Conservation (phyloP, 768 basidiomycete species). For the Lactarius hengduanensis region DNA sequence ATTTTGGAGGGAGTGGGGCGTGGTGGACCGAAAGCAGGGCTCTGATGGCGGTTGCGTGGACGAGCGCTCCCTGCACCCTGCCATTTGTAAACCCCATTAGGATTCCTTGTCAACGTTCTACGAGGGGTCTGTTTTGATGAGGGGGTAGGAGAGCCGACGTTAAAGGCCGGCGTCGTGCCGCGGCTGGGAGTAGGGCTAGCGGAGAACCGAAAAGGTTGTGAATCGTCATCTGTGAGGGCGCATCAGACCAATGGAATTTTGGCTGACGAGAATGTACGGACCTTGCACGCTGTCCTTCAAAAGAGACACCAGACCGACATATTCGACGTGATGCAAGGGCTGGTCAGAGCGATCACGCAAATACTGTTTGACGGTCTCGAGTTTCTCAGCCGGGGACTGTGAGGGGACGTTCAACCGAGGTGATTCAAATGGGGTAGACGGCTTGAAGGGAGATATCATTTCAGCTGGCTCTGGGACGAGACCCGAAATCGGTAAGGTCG, state of each 20-base stretch:
- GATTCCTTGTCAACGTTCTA: conserved; percentile 62
- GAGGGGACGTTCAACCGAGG: conserved; percentile 16
- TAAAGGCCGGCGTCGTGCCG: conserved; percentile 38
- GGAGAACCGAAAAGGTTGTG: conserved; percentile 63
- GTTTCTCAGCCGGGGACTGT: conserved; percentile 43
- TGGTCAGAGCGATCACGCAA: conserved; percentile 44
- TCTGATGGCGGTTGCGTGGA: conserved; percentile 65
- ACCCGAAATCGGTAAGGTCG: background rate
- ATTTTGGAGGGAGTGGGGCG: conserved; percentile 47
- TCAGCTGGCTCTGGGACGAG: conserved; percentile 19
- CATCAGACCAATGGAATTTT: conserved; percentile 20
- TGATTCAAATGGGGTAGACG: conserved; percentile 27
- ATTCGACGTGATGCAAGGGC: conserved; percentile 51
- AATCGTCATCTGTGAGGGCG: conserved; percentile 30
- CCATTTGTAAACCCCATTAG: conserved; percentile 73
- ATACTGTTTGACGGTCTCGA: conserved; percentile 50
- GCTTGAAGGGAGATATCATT: conserved; percentile 28
- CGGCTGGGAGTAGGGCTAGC: conserved; percentile 44
- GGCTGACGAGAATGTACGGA: conserved; percentile 31
- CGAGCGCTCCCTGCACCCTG: conserved; percentile 75
- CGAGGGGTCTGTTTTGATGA: conserved; percentile 41
- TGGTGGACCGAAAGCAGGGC: conserved; percentile 64
- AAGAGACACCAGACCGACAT: conserved; percentile 53
- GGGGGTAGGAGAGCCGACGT: conserved; percentile 28
- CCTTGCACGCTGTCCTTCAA: conserved; percentile 52